Evolutionary conservation across 2,329 filamentous ascomycete genomes (phyloP).

Genomic region (Capronia americana): DNA sequence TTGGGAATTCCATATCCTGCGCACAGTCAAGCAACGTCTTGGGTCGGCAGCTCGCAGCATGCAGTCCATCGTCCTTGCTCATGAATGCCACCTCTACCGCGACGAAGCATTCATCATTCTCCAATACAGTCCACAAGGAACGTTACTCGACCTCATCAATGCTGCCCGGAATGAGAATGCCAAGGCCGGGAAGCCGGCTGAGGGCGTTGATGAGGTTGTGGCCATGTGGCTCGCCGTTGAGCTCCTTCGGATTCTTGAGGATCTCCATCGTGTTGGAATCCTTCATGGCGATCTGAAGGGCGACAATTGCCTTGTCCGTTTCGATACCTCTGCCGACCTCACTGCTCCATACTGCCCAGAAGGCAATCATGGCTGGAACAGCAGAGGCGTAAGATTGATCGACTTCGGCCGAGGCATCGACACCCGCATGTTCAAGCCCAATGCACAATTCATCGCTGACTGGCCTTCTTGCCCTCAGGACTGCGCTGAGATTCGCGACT

Average conservation of each 20-base stretch:
- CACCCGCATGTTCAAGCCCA: slow-evolving; percentile 79
- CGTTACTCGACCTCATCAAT: slow-evolving; percentile 93
- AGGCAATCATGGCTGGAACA: slow-evolving; percentile 77
- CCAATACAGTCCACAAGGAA: slow-evolving; percentile 86
- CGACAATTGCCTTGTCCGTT: slow-evolving; percentile 90
- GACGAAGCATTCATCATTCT: slow-evolving; percentile 90
- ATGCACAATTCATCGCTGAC: slow-evolving; percentile 89
- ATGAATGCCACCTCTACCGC: slow-evolving; percentile 89
- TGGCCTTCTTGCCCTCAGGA: slow-evolving; percentile 89
- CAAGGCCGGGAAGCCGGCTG: slow-evolving; percentile 53
- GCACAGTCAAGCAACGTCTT: slow-evolving; percentile 77
- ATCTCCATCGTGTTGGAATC: slow-evolving; percentile 77
- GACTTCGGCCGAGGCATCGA: slow-evolving; percentile 96
- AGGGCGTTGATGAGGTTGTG: slow-evolving; percentile 79
- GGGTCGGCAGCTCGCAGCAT: slow-evolving; percentile 68
- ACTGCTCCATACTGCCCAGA: slow-evolving; percentile 73
- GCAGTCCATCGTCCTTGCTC: slow-evolving; percentile 79
- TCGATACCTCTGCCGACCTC: slow-evolving; percentile 54
- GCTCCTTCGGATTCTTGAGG: slow-evolving; percentile 86
- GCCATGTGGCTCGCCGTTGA: slow-evolving; percentile 97
- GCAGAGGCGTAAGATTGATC: slow-evolving; percentile 83
- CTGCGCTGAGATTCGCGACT: slow-evolving; percentile 94
- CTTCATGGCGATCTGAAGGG: slow-evolving; percentile 94
- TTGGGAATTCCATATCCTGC: slow-evolving; percentile 98
- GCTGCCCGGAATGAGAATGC: slow-evolving; percentile 72